These are phyloP conservation scores for Parathielavia hyrcaniae DNA, from an alignment of 495 filamentous ascomycete genomes.

Conservation along the genomic window DNA sequence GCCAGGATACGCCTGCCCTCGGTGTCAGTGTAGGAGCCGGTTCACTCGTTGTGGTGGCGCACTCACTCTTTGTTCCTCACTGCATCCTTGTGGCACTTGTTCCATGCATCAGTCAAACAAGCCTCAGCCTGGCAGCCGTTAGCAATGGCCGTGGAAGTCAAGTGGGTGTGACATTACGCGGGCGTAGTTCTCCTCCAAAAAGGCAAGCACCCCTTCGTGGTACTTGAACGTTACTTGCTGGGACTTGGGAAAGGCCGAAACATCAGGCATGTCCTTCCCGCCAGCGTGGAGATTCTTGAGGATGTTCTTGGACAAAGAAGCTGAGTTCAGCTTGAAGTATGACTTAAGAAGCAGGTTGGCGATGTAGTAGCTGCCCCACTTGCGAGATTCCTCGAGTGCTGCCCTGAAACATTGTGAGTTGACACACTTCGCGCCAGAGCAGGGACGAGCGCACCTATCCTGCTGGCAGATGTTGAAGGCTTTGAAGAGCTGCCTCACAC, in stretches of 20 bases:
- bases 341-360: slow-evolving; percentile 95
- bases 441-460: slow-evolving; percentile 61
- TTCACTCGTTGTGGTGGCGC: neutral
- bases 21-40: slow-evolving; percentile 11
- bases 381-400: slow-evolving; percentile 79
- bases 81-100: slow-evolving; percentile 64
- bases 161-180: slow-evolving; percentile 43
- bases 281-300: slow-evolving; percentile 71
- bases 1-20: slow-evolving; percentile 73
- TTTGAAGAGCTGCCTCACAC: slow-evolving; percentile 76
- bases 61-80: slow-evolving; percentile 72
- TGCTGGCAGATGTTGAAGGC: slow-evolving; percentile 83
- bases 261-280: slow-evolving; percentile 67
- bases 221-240: slow-evolving; percentile 97
- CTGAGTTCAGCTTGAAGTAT: slow-evolving; percentile 90
- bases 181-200: slow-evolving; percentile 86
- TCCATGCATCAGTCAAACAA: slow-evolving; percentile 69
- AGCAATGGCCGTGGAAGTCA: slow-evolving; percentile 11
- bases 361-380: slow-evolving; percentile 94
- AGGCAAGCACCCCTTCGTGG: slow-evolving; percentile 81
- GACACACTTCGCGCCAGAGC: neutral
- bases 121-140: slow-evolving; percentile 60
- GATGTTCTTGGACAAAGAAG: slow-evolving; percentile 84
- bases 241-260: slow-evolving; percentile 70
- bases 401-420: slow-evolving; percentile 49